Percentiles rank a stretch among this genome's conserved stretches.
Evolutionary conservation across 805 yeast genomes (phyloP).

Genomic region (Hanseniaspora pseudoguilliermondii): DNA sequence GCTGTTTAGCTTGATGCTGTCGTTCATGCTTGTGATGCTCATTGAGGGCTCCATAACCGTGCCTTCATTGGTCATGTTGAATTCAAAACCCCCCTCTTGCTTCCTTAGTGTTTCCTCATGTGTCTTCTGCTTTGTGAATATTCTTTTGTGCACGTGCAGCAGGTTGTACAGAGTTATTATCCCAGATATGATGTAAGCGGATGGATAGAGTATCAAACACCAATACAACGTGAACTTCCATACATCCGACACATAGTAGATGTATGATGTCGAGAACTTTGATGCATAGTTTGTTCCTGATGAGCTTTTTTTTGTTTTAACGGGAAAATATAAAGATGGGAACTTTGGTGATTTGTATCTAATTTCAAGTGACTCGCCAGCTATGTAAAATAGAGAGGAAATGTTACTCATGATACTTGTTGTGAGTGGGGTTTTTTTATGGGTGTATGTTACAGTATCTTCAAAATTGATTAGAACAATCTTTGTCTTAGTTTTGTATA

Average conservation of each 20-base stretch:
- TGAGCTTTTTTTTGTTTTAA: not conserved
- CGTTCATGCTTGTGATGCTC: not conserved
- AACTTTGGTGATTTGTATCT: constrained; percentile 3
- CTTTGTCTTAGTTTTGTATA: too few species aligned
- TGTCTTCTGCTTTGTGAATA: constrained; percentile 9
- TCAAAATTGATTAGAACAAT: too few species aligned
- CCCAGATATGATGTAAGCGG: constrained; percentile 55
- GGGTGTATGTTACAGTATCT: too few species aligned
- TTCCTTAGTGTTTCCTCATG: constrained; percentile 39
- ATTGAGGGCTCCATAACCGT: not conserved
- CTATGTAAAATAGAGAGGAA: not conserved
- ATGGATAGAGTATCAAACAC: constrained; percentile 57
- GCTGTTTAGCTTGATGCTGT: constrained; percentile 1
- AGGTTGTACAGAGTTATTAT: constrained; percentile 22
- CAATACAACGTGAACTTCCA: constrained; percentile 77
- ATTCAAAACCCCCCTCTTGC: constrained; percentile 25
- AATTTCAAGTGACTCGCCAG: not conserved
- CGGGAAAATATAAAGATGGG: constrained; percentile 9
- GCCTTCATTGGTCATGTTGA: not conserved
- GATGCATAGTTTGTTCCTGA: not conserved
- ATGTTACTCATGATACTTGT: not conserved
- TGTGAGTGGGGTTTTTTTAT: not conserved
- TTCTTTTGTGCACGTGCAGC: constrained; percentile 7
- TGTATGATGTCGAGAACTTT: constrained; percentile 34
- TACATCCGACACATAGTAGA: constrained; percentile 59